Evolutionary conservation across 176 grass and related monocot genomes (phyloP).

Genomic region (Pontederia paniculata): DNA sequence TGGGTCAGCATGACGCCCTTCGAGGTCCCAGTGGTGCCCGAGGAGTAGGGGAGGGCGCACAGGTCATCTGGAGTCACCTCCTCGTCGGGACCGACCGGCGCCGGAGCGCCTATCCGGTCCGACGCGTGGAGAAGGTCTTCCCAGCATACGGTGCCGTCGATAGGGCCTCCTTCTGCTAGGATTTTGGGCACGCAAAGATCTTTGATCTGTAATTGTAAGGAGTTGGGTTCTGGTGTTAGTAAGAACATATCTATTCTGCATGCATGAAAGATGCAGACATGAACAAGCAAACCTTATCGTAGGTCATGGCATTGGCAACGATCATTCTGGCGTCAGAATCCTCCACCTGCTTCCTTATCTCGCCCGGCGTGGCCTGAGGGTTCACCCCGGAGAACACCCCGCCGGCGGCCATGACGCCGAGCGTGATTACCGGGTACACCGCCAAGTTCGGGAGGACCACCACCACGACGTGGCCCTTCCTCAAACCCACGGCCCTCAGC

Average conservation of each 20-base stretch:
- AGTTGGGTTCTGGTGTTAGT: background rate
- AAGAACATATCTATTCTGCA: background rate
- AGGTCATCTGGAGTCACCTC: constrained; percentile 38
- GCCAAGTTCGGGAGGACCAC: constrained; percentile 71
- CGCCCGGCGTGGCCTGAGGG: constrained; percentile 31
- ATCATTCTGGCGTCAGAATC: constrained; percentile 63
- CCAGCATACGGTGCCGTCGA: constrained; percentile 31
- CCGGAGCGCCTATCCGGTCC: constrained; percentile 4
- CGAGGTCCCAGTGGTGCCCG: constrained; percentile 69
- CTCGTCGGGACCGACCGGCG: background rate
- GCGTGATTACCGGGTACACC: constrained; percentile 57
- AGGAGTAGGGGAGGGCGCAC: constrained; percentile 77
- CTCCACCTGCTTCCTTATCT: constrained; percentile 75
- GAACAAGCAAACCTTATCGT: constrained; percentile 33
- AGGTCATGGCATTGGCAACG: constrained; percentile 40
- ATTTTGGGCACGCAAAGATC: constrained; percentile 46
- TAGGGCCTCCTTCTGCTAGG: constrained; percentile 8
- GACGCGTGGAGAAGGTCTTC: constrained; percentile 50
- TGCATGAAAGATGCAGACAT: background rate
- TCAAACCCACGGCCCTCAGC: constrained; percentile 46
- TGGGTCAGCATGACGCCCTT: constrained; percentile 92
- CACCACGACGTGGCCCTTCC: constrained; percentile 60
- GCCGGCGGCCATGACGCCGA: constrained; percentile 59
- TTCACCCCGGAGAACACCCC: constrained; percentile 78
- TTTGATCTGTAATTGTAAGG: constrained; percentile 31